Conservation (phyloP, 306 rosid species). For the Dalbergia cochinchinensis region DNA sequence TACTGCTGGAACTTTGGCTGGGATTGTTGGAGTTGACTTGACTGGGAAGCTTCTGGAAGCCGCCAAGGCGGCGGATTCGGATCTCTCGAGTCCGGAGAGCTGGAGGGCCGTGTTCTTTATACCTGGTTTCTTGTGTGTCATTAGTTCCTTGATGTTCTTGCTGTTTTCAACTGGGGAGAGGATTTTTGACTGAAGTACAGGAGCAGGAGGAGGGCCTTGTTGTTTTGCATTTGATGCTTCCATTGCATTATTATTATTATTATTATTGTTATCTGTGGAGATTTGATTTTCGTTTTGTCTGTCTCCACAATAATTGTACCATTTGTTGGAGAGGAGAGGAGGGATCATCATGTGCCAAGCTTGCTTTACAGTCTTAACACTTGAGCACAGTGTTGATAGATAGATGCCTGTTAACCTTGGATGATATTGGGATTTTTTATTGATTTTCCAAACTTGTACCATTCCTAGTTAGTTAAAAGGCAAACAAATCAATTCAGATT, state of each 20-base stretch:
- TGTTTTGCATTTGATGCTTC: not conserved
- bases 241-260: constrained; percentile 6
- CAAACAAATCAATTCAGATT: not conserved
- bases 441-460: constrained; percentile 47
- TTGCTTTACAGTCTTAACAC: constrained; percentile 21
- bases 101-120: constrained; percentile 86
- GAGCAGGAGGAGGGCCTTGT: not conserved
- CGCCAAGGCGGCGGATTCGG: constrained; percentile 70
- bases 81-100: constrained; percentile 88
- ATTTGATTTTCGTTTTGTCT: constrained; percentile 48
- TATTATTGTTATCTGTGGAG: constrained; percentile 39
- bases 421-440: constrained; percentile 37
- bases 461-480: constrained; percentile 40
- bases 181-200: constrained; percentile 77
- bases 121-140: constrained; percentile 86
- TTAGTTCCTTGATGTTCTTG: constrained; percentile 78
- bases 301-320: constrained; percentile 42
- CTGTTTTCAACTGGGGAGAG: constrained; percentile 94
- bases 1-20: constrained; percentile 96
- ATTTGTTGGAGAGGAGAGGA: constrained; percentile 49
- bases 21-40: constrained; percentile 87
- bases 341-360: constrained; percentile 36
- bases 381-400: constrained; percentile 3
- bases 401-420: constrained; percentile 21
- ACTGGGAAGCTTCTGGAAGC: constrained; percentile 94